Evolutionary conservation across 192 early-diverging fungal species (phyloP).

Genomic region (Ambispora gerdemannii): DNA sequence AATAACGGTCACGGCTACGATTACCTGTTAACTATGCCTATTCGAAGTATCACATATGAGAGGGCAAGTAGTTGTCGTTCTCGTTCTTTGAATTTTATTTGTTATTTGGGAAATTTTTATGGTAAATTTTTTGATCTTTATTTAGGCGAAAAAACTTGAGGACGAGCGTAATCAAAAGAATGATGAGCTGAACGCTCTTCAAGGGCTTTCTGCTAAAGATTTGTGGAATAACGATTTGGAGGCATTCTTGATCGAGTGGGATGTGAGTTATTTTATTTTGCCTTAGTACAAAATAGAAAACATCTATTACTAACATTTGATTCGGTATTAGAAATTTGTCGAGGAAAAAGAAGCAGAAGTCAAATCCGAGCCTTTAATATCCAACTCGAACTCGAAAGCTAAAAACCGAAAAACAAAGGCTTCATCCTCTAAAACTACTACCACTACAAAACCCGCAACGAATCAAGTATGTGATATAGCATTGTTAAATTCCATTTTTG

Average conservation of each 20-base stretch:
- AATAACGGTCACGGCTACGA: constrained; percentile 67
- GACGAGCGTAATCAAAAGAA: constrained; percentile 67
- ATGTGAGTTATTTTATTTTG: constrained; percentile 39
- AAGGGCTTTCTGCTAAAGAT: constrained; percentile 62
- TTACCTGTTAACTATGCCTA: constrained; percentile 86
- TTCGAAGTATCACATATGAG: constrained; percentile 87
- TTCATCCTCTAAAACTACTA: no score
- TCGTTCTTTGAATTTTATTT: not conserved
- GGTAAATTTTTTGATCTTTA: not conserved
- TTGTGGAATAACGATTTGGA: constrained; percentile 88
- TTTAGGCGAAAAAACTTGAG: constrained; percentile 68
- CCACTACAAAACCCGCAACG: no score
- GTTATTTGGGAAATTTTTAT: not conserved
- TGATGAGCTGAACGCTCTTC: constrained; percentile 62
- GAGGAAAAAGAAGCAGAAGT: no score
- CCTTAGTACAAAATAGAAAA: no score
- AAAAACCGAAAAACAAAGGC: no score
- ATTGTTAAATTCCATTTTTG: no score
- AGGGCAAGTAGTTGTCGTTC: constrained; percentile 47
- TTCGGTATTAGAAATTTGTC: no score
- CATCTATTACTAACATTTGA: no score
- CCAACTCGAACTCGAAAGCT: no score
- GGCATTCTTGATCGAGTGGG: constrained; percentile 80
- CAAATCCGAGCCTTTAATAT: no score
- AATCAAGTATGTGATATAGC: no score